Evolutionary conservation across 1,284 basidiomycete genomes (phyloP).

Genomic region (Tranzscheliella williamsii): DNA sequence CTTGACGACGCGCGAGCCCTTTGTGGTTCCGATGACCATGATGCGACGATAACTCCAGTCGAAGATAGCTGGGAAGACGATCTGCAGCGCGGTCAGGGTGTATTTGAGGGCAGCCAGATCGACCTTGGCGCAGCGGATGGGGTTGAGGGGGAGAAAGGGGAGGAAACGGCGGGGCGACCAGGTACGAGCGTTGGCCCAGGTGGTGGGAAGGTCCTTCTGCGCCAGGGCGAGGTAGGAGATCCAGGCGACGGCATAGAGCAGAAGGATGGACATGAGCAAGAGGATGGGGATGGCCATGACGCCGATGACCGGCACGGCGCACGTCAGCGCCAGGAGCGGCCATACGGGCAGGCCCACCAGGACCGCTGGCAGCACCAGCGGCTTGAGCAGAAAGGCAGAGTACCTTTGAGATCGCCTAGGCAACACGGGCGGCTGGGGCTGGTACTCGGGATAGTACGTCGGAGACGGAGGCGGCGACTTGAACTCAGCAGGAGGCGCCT

Average conservation of each 20-base stretch:
- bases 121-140: slow-evolving; percentile 53
- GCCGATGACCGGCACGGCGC: slow-evolving; percentile 48
- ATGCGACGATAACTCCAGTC: slow-evolving; percentile 56
- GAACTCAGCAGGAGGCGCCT: background rate
- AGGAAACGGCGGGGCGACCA: slow-evolving; percentile 17
- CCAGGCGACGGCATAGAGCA: slow-evolving; percentile 59
- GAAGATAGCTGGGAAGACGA: slow-evolving; percentile 49
- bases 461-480: slow-evolving; percentile 22
- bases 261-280: slow-evolving; percentile 43
- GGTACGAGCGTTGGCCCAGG: slow-evolving; percentile 10
- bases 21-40: slow-evolving; percentile 56
- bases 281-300: slow-evolving; percentile 58
- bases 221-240: slow-evolving; percentile 57
- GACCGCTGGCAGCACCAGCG: slow-evolving; percentile 40
- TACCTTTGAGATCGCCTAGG: slow-evolving; percentile 28
- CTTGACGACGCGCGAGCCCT: slow-evolving; percentile 46
- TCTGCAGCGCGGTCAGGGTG: slow-evolving; percentile 36
- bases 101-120: slow-evolving; percentile 47
- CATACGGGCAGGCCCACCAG: slow-evolving; percentile 44
- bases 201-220: slow-evolving; percentile 52
- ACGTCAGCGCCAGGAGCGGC: slow-evolving; percentile 46
- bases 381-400: slow-evolving; percentile 35
- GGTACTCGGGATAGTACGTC: slow-evolving; percentile 30
- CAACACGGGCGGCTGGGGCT: slow-evolving; percentile 11
- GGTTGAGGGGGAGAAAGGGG: slow-evolving; percentile 57